Conservation (phyloP, 768 basidiomycete species). For the Mycena alexandri region DNA sequence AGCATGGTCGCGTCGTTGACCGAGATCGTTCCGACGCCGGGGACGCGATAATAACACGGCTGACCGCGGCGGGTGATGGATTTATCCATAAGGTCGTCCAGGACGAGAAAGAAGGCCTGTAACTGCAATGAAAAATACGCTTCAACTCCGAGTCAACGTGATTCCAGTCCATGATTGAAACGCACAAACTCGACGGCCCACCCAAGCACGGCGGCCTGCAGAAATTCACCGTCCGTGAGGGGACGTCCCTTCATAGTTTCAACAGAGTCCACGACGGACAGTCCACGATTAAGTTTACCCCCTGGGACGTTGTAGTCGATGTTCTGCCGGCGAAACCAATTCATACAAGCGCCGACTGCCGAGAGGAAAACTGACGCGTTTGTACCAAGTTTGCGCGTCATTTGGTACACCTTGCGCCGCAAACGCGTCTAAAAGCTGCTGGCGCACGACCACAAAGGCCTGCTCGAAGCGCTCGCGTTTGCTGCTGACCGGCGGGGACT, state of each 20-base stretch:
- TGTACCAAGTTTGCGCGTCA: slow-evolving; percentile 89
- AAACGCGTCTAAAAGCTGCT: slow-evolving; percentile 81
- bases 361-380: slow-evolving; percentile 64
- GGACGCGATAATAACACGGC: slow-evolving; percentile 90
- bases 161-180: too few relatives aligned
- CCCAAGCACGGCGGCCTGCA: slow-evolving; percentile 88
- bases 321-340: slow-evolving; percentile 59
- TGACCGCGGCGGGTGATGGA: slow-evolving; percentile 94
- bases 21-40: slow-evolving; percentile 81
- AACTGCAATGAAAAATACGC: slow-evolving; percentile 62
- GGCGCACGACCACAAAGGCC: slow-evolving; percentile 78
- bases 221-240: slow-evolving; percentile 86
- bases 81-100: slow-evolving; percentile 97
- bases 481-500: background rate
- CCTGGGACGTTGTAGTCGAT: slow-evolving; percentile 94
- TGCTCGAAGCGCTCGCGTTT: slow-evolving; percentile 73
- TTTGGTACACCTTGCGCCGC: slow-evolving; percentile 80
- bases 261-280: slow-evolving; percentile 94
- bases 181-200: slow-evolving; percentile 97
- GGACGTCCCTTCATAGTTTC: slow-evolving; percentile 83
- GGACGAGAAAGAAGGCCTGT: slow-evolving; percentile 96
- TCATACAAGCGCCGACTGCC: background rate
- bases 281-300: slow-evolving; percentile 96
- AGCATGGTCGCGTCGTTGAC: slow-evolving; percentile 98
- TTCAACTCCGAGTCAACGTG: too few relatives aligned